These are phyloP conservation scores for Hyaloscypha variabilis DNA, from an alignment of 495 filamentous ascomycete species.

Conservation along the genomic window DNA sequence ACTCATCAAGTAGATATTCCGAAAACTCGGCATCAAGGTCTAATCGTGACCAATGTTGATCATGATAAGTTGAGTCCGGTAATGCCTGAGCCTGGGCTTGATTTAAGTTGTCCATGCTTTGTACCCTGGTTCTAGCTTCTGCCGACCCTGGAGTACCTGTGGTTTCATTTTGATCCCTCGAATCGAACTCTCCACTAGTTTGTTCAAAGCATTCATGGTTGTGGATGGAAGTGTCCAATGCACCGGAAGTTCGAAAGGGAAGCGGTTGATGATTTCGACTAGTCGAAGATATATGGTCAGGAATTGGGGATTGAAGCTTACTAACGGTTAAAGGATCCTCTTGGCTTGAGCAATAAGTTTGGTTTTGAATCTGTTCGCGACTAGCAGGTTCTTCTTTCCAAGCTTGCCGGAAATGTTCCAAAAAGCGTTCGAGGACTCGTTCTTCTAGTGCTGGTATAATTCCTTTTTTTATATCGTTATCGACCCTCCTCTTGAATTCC, in stretches of 20 bases:
- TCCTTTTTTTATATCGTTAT: background rate
- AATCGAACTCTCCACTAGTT: too few species aligned
- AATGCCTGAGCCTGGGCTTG: too few species aligned
- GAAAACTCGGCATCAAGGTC: background rate
- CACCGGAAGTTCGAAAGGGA: too few species aligned
- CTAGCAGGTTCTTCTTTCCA: background rate
- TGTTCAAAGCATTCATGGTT: too few species aligned
- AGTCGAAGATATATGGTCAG: too few species aligned
- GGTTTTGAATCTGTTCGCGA: background rate
- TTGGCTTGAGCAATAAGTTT: background rate
- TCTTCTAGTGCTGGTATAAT: background rate
- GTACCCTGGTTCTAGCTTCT: too few species aligned
- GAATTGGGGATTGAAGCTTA: background rate
- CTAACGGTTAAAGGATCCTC: background rate
- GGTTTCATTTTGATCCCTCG: too few species aligned
- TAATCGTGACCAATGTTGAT: too few species aligned
- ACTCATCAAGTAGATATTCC: background rate
- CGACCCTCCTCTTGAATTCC: background rate
- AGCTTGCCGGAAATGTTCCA: background rate
- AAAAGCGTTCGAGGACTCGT: background rate
- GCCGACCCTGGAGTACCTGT: too few species aligned
- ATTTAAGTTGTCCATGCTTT: too few species aligned
- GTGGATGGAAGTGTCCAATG: too few species aligned
- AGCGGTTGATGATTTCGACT: too few species aligned
- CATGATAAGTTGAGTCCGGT: background rate